phyloP scores from a whole-genome alignment of 495 filamentous ascomycete species.

The Durotheca rogersii region DNA sequence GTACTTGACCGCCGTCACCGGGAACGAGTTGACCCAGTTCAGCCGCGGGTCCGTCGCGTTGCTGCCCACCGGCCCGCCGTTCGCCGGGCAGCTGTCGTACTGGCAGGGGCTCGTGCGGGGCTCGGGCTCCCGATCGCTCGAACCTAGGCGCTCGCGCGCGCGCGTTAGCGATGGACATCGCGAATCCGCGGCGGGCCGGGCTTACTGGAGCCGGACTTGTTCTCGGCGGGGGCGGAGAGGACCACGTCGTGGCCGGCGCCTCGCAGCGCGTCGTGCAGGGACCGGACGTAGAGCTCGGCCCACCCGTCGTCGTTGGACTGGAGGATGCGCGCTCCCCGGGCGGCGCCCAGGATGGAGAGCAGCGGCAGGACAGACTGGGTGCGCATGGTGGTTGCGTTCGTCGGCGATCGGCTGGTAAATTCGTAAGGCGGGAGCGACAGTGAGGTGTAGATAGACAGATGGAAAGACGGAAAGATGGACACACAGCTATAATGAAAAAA shows the following conservation, averaged over 20 bases:
- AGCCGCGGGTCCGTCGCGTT: slow-evolving; percentile 58
- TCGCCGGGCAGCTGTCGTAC: slow-evolving; percentile 58
- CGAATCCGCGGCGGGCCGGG: background rate
- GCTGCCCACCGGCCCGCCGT: slow-evolving; percentile 53
- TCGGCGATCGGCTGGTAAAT: too few relatives aligned
- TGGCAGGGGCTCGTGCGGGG: slow-evolving; percentile 51
- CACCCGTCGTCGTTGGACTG: slow-evolving; percentile 72
- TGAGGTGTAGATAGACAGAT: too few relatives aligned
- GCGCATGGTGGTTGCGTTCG: slow-evolving; percentile 21
- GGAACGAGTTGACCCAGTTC: slow-evolving; percentile 71
- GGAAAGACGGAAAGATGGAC: too few relatives aligned
- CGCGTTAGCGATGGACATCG: too few relatives aligned
- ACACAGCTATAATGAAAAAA: too few relatives aligned
- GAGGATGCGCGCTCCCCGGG: slow-evolving; percentile 56
- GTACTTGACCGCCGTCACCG: slow-evolving; percentile 63
- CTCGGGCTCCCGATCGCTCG: slow-evolving; percentile 49
- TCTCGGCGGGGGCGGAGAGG: slow-evolving; percentile 63
- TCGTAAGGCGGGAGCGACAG: too few relatives aligned
- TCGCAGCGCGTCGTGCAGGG: slow-evolving; percentile 53
- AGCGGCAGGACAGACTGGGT: slow-evolving; percentile 11
- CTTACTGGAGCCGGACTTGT: slow-evolving; percentile 62
- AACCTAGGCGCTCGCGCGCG: too few relatives aligned
- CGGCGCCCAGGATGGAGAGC: slow-evolving; percentile 13
- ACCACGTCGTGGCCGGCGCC: slow-evolving; percentile 58
- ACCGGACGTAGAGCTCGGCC: slow-evolving; percentile 65